phyloP scores from a whole-genome alignment of 352 stramenopile species.

The Phytophthora macrochlamydospora region DNA sequence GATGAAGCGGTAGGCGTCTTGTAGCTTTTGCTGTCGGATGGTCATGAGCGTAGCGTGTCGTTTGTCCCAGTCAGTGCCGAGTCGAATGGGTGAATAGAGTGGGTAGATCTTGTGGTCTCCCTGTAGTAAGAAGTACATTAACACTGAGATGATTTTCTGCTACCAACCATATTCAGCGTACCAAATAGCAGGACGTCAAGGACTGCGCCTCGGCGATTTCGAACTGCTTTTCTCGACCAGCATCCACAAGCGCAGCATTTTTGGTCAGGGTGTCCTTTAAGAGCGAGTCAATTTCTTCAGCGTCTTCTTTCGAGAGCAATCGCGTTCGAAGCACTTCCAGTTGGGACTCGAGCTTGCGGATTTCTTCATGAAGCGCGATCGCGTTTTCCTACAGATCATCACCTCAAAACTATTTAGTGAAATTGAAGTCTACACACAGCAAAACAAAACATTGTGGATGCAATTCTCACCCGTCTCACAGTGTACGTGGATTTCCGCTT shows the following conservation, averaged over 20 bases:
- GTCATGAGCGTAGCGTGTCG: slow-evolving; percentile 11
- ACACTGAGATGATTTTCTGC: not conserved
- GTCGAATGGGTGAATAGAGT: slow-evolving; percentile 26
- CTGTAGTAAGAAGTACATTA: slow-evolving; percentile 1
- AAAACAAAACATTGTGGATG: not conserved
- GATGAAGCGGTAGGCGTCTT: slow-evolving; percentile 24
- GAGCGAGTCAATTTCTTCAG: not conserved
- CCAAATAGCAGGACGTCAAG: slow-evolving; percentile 10
- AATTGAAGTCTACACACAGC: not conserved
- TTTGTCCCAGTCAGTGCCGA: slow-evolving; percentile 16
- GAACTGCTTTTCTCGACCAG: slow-evolving; percentile 6
- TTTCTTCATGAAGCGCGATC: slow-evolving; percentile 7
- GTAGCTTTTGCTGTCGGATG: slow-evolving; percentile 18
- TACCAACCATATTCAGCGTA: slow-evolving; percentile 1
- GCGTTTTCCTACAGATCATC: slow-evolving; percentile 7
- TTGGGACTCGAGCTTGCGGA: slow-evolving; percentile 13
- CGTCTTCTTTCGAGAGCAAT: not conserved
- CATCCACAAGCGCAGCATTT: slow-evolving; percentile 1
- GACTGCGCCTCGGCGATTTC: slow-evolving; percentile 19
- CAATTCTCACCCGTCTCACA: slow-evolving; percentile 5
- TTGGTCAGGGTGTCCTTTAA: slow-evolving; percentile 6
- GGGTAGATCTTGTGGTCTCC: slow-evolving; percentile 16
- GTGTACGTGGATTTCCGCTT: slow-evolving; percentile 19
- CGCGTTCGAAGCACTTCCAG: slow-evolving; percentile 15
- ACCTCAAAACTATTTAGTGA: not conserved